These are phyloP conservation scores for Pleodorina starrii DNA, from an alignment of 139 green algal species.

Conservation along the genomic window DNA sequence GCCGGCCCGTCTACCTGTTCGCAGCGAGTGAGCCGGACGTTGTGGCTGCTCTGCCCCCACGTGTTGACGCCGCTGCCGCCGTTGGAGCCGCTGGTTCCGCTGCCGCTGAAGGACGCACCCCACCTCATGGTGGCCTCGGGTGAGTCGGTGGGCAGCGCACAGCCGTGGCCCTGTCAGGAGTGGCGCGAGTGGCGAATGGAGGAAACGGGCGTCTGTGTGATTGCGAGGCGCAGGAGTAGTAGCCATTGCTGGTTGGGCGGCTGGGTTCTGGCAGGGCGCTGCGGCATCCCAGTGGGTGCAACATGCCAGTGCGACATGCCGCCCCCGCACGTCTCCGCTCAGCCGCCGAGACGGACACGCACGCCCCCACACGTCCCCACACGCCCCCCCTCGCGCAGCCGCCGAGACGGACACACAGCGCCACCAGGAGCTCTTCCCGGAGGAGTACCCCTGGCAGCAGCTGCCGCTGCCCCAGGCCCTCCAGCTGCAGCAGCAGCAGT, in stretches of 20 bases:
- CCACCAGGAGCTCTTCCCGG: conserved; percentile 63
- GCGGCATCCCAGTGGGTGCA: too few species aligned
- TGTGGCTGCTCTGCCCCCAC: conserved; percentile 58
- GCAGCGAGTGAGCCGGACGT: conserved; percentile 51
- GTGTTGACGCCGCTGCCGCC: conserved; percentile 51
- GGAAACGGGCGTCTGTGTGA: too few species aligned
- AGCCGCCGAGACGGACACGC: conserved; percentile 48
- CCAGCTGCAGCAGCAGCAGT: conserved; percentile 23
- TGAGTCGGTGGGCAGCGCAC: conserved; percentile 5
- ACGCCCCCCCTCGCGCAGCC: conserved; percentile 14
- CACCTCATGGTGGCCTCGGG: conserved; percentile 46
- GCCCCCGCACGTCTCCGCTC: too few species aligned
- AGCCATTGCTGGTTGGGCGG: too few species aligned
- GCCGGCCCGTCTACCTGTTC: too few species aligned
- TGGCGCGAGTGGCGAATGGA: too few species aligned
- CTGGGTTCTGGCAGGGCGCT: too few species aligned
- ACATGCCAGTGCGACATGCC: too few species aligned
- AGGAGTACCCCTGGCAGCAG: conserved; percentile 55
- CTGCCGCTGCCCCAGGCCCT: conserved; percentile 6
- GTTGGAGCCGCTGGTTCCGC: conserved; percentile 39
- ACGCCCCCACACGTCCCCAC: too few species aligned
- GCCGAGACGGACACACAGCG: conserved; percentile 47
- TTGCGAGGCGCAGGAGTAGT: too few species aligned
- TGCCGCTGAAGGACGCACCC: conserved; percentile 41
- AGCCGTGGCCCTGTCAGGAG: too few species aligned